A percentile compares a stretch with the other conserved stretches of the same genome.
Evolutionary conservation across 164 flowering plant genomes (phyloP).

Genomic region (Vitis cinerea): DNA sequence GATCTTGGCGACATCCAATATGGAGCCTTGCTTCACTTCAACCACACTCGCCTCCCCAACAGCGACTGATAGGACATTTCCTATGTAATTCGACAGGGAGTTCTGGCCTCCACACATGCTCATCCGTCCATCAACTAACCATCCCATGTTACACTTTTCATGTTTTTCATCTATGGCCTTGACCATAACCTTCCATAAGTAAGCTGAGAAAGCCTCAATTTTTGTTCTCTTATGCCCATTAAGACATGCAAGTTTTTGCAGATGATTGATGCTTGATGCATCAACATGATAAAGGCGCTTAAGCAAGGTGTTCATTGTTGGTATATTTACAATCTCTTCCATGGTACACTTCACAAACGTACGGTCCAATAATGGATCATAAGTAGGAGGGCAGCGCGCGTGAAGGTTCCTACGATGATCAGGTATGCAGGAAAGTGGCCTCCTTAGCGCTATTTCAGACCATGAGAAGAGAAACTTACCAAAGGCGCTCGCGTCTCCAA

Average conservation of each 20-base stretch:
- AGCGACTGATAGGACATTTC: constrained; percentile 51
- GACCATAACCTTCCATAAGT: constrained; percentile 53
- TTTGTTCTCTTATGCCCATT: constrained; percentile 39
- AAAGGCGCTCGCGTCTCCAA: constrained; percentile 53
- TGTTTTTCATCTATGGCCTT: constrained; percentile 20
- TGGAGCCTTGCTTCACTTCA: constrained; percentile 26
- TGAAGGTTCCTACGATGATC: constrained; percentile 38
- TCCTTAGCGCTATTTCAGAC: constrained; percentile 40
- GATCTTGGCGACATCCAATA: constrained; percentile 25
- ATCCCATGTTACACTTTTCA: constrained; percentile 49
- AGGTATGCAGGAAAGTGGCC: constrained; percentile 35
- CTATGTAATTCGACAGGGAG: constrained; percentile 42
- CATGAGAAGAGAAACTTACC: constrained; percentile 47
- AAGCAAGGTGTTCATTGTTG: constrained; percentile 19
- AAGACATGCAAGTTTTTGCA: constrained; percentile 29
- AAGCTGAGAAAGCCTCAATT: constrained; percentile 61
- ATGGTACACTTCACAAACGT: constrained; percentile 35
- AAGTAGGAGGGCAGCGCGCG: constrained; percentile 40
- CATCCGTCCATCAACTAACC: constrained; percentile 48
- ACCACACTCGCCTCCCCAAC: constrained; percentile 34
- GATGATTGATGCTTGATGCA: constrained; percentile 24
- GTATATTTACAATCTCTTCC: constrained; percentile 41
- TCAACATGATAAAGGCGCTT: constrained; percentile 51
- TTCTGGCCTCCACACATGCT: constrained; percentile 19
- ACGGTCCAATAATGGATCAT: constrained; percentile 39